phyloP scores from a whole-genome alignment of 2,329 filamentous ascomycete genomes.

The Cercospora sesami region DNA sequence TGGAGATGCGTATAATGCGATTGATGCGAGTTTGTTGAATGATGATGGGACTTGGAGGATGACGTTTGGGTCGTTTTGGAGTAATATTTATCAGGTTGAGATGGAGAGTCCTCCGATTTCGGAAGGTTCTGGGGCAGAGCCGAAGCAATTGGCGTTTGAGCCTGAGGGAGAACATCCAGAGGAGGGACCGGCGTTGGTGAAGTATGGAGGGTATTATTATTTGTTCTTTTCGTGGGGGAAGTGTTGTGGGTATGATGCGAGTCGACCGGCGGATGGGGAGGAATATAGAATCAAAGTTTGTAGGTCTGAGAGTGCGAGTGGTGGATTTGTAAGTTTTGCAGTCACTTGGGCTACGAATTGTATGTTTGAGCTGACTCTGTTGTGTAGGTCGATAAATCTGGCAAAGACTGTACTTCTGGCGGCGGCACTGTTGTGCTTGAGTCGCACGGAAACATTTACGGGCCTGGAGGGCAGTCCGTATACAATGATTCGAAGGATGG shows the following conservation, averaged over 20 bases:
- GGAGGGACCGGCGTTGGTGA: conserved; percentile 60
- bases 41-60: conserved; percentile 50
- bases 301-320: conserved; percentile 54
- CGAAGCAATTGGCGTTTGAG: conserved; percentile 56
- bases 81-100: conserved; percentile 61
- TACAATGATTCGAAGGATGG: conserved; percentile 53
- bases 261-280: conserved; percentile 54
- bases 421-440: conserved; percentile 64
- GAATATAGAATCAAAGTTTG: conserved; percentile 69
- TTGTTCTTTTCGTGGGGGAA: conserved; percentile 63
- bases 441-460: conserved; percentile 62
- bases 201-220: conserved; percentile 61
- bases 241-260: conserved; percentile 62
- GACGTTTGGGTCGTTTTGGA: conserved; percentile 70
- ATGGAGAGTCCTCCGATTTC: conserved; percentile 44
- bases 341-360: conserved; percentile 17
- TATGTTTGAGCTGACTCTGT: not conserved
- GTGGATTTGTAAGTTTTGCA: conserved; percentile 50
- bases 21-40: conserved; percentile 54
- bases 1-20: conserved; percentile 49
- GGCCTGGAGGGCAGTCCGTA: conserved; percentile 65
- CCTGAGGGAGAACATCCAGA: conserved; percentile 53
- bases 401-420: conserved; percentile 54
- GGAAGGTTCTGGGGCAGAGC: conserved; percentile 34
- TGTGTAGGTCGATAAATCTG: conserved; percentile 52